Evolutionary conservation across 2,329 filamentous ascomycete species (phyloP).

Genomic region (Trichophyton verrucosum): DNA sequence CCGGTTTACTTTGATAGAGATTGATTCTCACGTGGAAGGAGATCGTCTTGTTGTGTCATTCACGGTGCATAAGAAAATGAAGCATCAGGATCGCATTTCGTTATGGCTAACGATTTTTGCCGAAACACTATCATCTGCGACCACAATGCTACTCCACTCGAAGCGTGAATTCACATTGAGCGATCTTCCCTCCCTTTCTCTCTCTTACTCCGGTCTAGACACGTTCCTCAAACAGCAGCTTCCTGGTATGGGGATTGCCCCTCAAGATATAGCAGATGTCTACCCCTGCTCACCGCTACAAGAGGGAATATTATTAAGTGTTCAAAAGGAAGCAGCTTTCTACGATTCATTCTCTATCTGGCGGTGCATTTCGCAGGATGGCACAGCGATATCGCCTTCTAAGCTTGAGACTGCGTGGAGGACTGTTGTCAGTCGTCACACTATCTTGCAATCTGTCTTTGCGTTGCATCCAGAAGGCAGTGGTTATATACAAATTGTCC

Average conservation of each 20-base stretch:
- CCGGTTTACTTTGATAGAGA: slow-evolving; percentile 41
- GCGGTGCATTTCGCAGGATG: neutral
- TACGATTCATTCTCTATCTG: slow-evolving; percentile 9
- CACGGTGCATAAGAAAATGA: slow-evolving; percentile 39
- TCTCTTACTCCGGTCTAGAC: slow-evolving; percentile 31
- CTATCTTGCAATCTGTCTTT: slow-evolving; percentile 24
- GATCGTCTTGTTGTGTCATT: slow-evolving; percentile 39
- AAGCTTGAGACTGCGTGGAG: slow-evolving; percentile 6
- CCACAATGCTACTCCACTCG: slow-evolving; percentile 15
- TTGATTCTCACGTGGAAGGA: slow-evolving; percentile 38
- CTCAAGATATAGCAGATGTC: slow-evolving; percentile 19
- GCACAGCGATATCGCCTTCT: neutral
- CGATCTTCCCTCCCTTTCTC: slow-evolving; percentile 34
- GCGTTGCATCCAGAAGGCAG: neutral
- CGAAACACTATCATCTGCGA: slow-evolving; percentile 21
- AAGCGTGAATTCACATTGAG: slow-evolving; percentile 26
- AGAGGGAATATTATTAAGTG: slow-evolving; percentile 14
- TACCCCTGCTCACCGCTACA: slow-evolving; percentile 23
- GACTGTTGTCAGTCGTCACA: slow-evolving; percentile 17
- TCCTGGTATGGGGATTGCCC: slow-evolving; percentile 23
- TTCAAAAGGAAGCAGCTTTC: slow-evolving; percentile 17
- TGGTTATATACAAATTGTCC: neutral
- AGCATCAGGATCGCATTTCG: slow-evolving; percentile 34
- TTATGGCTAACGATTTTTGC: slow-evolving; percentile 33
- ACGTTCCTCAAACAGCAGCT: slow-evolving; percentile 26